These are phyloP conservation scores for Escallonia herrerae DNA, from an alignment of 129 eudicot genomes.

Conservation along the genomic window DNA sequence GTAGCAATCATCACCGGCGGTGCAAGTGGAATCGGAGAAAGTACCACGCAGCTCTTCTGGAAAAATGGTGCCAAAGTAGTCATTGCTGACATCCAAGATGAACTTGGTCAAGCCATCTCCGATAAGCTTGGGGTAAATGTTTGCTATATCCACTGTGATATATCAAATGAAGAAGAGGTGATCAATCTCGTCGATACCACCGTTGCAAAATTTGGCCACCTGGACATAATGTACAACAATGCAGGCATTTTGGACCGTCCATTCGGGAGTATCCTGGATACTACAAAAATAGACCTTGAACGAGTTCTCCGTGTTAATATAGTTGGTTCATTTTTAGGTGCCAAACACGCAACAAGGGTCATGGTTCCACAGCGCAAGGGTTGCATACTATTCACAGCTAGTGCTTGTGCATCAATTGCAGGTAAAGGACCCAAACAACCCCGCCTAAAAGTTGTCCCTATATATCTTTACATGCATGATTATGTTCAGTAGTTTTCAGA, in stretches of 20 bases:
- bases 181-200: neutral
- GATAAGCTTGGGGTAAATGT: neutral
- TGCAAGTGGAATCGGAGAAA: conserved; percentile 17
- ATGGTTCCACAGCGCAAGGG: conserved; percentile 16
- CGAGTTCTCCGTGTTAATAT: conserved; percentile 1
- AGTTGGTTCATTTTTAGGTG: conserved; percentile 12
- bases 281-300: conserved; percentile 6
- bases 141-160: conserved; percentile 16
- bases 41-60: conserved; percentile 5
- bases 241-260: neutral
- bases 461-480: too few relatives aligned
- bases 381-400: conserved; percentile 14
- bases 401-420: conserved; percentile 1
- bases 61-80: conserved; percentile 28
- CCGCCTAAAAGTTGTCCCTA: too few relatives aligned
- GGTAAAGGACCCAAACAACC: too few relatives aligned
- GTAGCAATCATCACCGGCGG: conserved; percentile 27
- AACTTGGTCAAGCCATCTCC: conserved; percentile 8
- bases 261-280: conserved; percentile 5
- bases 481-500: too few relatives aligned
- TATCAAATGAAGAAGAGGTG: conserved; percentile 12
- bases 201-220: neutral
- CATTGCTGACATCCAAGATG: conserved; percentile 25
- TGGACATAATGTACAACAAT: neutral
- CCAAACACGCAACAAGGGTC: conserved; percentile 15